Evolutionary conservation across 78 protist genomes (phyloP), one percentile per base, ranked within the genome.

Genomic region (Dictyostelium capitatum): DNA sequence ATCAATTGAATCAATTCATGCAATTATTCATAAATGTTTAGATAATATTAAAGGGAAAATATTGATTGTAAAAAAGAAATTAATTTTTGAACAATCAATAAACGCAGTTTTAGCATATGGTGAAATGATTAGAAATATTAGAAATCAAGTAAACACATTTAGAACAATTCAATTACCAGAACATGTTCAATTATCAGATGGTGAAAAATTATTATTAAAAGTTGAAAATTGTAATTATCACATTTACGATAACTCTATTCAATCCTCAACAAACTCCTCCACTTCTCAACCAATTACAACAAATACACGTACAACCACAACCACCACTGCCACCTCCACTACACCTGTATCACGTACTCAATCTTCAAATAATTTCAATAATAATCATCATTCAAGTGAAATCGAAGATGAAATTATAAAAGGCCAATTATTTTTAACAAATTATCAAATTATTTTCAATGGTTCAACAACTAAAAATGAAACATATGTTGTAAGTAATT

Each of bases 101-200:
- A 12, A 15, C 8, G 48, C 30, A 5, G 84, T 43, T 12, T 48
- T 87, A 53, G 48, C 32, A 51, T 70, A 70, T 48, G 84, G 93
- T 51, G 84, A 87, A 37, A 87, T 64, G 32, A 87, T 87, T 32
- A 75, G 93, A 50, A 87, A 87, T 50, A 87, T 87, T 47, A 70
- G 93, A 54, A 87, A 87, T 64, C 93, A 87, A 65, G 56, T 87
- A 17, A 87, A 87, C 69, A 77, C 65, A 20, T 72, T 87, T 32
- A 87, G 93, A 77, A 87, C 84, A 6, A n/a, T 87, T 19, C 79
- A 82, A 59, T 50, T 87, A n/a, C 93, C 93, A 11, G 85, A 87
- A 7, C 41, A 74, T 48, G 70, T 87, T 17, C 14, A 41, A 25
- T 32, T 87, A 28, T 59, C 64, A 23, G 93, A 87, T 48, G 83